phyloP scores from a whole-genome alignment of 192 early-diverging fungal genomes.

The Oehlia diaphana region DNA sequence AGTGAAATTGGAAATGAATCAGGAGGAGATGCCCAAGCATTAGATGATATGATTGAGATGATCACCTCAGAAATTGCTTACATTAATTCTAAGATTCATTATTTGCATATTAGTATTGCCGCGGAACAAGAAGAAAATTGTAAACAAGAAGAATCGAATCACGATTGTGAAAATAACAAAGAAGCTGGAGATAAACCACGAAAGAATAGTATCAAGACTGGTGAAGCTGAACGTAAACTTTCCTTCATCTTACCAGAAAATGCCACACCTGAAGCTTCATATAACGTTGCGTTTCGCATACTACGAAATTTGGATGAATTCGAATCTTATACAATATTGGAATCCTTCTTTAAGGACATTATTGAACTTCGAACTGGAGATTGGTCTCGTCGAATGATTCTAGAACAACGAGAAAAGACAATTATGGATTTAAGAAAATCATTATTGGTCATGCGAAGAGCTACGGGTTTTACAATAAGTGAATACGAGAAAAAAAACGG shows the following conservation, averaged over 20 bases:
- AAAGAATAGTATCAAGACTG: conserved; percentile 33
- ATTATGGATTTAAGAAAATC: conserved; percentile 53
- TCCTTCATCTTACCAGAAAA: conserved; percentile 40
- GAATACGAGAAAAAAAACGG: conserved; percentile 50
- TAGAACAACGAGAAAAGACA: conserved; percentile 50
- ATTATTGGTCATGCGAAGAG: conserved; percentile 59
- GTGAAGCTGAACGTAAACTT: conserved; percentile 37
- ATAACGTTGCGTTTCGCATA: conserved; percentile 50
- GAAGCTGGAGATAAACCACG: conserved; percentile 15
- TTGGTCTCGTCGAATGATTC: conserved; percentile 44
- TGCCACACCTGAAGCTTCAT: conserved; percentile 48
- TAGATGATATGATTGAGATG: conserved; percentile 58
- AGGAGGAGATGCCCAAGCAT: conserved; percentile 41
- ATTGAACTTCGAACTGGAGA: conserved; percentile 50
- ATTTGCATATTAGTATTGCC: conserved; percentile 40
- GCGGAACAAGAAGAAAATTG: not conserved
- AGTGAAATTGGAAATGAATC: conserved; percentile 29
- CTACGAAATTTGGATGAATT: conserved; percentile 49
- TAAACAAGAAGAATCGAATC: conserved; percentile 8
- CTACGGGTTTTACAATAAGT: conserved; percentile 50
- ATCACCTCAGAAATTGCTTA: conserved; percentile 62
- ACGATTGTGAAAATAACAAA: conserved; percentile 32
- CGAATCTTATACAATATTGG: conserved; percentile 50
- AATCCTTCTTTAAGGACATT: conserved; percentile 60
- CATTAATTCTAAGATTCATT: conserved; percentile 52